Evolutionary conservation across 495 filamentous ascomycete species (phyloP).

Genomic region (Hypoxylon rickii): DNA sequence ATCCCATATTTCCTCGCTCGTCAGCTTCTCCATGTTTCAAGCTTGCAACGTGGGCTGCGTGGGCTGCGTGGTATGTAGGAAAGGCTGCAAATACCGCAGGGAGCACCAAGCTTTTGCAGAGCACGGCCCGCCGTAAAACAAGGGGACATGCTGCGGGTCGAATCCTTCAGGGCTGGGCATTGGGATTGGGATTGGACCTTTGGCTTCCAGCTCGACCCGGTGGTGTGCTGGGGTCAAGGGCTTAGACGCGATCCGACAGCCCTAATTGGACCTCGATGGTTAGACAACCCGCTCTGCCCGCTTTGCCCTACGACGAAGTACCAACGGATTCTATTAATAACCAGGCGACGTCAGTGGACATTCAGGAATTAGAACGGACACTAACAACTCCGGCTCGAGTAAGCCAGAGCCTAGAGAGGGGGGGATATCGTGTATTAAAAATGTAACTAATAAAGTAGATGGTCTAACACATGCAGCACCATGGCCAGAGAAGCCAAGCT

Average conservation of each 20-base stretch:
- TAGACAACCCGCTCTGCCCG: conserved; percentile 1
- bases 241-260: conserved; percentile 13
- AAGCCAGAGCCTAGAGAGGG: conserved; percentile 7
- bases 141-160: conserved; percentile 11
- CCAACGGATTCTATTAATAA: conserved; percentile 33
- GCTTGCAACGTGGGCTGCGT: neutral
- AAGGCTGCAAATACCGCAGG: conserved; percentile 4
- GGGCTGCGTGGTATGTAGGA: conserved; percentile 2
- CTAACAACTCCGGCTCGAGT: conserved; percentile 12
- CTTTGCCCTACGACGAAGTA: neutral
- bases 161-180: conserved; percentile 28
- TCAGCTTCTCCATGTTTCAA: conserved; percentile 7
- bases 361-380: conserved; percentile 24
- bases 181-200: conserved; percentile 12
- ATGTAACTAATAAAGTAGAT: conserved; percentile 1
- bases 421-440: too few species aligned
- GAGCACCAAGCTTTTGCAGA: conserved; percentile 28
- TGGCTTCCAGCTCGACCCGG: conserved; percentile 29
- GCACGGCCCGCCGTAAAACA: conserved; percentile 30
- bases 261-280: conserved; percentile 18
- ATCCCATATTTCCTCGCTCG: neutral
- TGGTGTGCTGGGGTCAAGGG: conserved; percentile 25
- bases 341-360: conserved; percentile 25
- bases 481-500: conserved; percentile 5
- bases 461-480: conserved; percentile 13